Percentiles rank a stretch among this genome's conserved stretches.
Evolutionary conservation across 768 basidiomycete genomes (phyloP).

Genomic region (Crucibulum laeve): DNA sequence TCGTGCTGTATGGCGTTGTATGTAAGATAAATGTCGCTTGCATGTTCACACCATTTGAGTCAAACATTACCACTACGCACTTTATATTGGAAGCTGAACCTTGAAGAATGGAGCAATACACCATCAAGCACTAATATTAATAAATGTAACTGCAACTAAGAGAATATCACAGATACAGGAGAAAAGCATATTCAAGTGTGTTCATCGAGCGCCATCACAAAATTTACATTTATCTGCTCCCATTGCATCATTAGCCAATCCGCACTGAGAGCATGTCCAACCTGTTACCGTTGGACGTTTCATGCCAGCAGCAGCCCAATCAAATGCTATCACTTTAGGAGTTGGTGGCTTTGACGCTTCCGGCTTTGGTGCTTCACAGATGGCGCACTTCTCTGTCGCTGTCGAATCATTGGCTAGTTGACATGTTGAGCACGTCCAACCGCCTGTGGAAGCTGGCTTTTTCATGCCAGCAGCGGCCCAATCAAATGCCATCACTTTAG

Average conservation of each 20-base stretch:
- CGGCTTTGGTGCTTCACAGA: not conserved
- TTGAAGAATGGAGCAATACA: not conserved
- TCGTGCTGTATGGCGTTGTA: too few relatives aligned
- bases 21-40: too few relatives aligned
- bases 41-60: too few relatives aligned
- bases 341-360: not conserved
- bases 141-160: not conserved
- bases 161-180: conserved; percentile 1
- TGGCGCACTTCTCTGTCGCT: not conserved
- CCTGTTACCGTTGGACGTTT: conserved; percentile 30
- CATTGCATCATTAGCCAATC: conserved; percentile 41
- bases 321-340: conserved; percentile 26
- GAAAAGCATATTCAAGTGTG: conserved; percentile 1
- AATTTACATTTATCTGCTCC: conserved; percentile 43
- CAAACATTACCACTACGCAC: too few relatives aligned
- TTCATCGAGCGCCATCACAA: conserved; percentile 42
- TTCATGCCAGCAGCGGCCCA: conserved; percentile 11
- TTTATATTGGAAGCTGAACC: too few relatives aligned
- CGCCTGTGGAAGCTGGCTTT: not conserved
- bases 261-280: conserved; percentile 58
- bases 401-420: not conserved
- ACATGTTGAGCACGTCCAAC: not conserved
- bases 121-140: not conserved
- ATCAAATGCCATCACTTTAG: conserved; percentile 32
- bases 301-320: conserved; percentile 60